Percentiles rank a stretch among this genome's conserved stretches.
phyloP scores from a whole-genome alignment of 2,329 filamentous ascomycete genomes.

The Thielaviopsis populi region DNA sequence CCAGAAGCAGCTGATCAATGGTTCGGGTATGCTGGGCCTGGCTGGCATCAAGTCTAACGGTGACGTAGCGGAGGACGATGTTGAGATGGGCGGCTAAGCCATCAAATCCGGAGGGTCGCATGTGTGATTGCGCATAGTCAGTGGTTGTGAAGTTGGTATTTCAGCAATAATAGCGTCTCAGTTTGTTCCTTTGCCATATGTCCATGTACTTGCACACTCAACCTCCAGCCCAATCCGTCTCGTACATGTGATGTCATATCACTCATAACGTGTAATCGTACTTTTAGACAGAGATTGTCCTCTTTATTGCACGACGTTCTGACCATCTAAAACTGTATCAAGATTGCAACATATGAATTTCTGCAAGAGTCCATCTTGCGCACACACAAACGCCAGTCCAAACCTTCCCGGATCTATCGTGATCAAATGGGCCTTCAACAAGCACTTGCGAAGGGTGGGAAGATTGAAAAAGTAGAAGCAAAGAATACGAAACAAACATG shows the following conservation, averaged over 20 bases:
- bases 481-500: slow-evolving; percentile 4
- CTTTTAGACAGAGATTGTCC: background rate
- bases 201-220: too few relatives aligned
- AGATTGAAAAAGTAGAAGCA: slow-evolving; percentile 4
- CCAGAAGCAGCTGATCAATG: slow-evolving; percentile 18
- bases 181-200: background rate
- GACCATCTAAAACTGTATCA: background rate
- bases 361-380: background rate
- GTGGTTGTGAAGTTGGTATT: background rate
- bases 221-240: too few relatives aligned
- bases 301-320: background rate
- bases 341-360: background rate
- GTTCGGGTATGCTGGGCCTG: slow-evolving; percentile 14
- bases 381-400: slow-evolving; percentile 5
- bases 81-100: slow-evolving; percentile 43
- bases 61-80: slow-evolving; percentile 27
- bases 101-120: background rate
- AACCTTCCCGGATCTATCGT: background rate
- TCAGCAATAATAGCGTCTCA: background rate
- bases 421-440: background rate
- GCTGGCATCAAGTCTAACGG: slow-evolving; percentile 32
- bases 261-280: background rate
- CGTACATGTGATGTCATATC: background rate
- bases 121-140: background rate
- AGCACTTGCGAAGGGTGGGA: background rate